Percentiles rank a stretch among this genome's conserved stretches.
Conservation (phyloP, 805 yeast genomes). For the Teunomyces kruisii region DNA sequence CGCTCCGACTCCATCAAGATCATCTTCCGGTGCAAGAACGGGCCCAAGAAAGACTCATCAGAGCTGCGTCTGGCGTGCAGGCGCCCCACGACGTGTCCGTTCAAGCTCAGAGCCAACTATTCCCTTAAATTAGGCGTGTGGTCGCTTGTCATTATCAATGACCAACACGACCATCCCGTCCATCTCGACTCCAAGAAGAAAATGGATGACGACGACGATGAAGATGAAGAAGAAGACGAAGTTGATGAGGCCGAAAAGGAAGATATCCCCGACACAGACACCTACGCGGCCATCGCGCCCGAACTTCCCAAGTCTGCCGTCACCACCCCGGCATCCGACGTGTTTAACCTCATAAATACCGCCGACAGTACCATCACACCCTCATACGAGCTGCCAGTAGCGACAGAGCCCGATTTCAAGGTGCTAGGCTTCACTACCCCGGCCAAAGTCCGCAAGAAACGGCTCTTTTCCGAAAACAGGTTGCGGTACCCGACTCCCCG, state of each 20-base stretch:
- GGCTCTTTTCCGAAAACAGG: not conserved
- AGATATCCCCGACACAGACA: not conserved
- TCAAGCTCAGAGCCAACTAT: conserved; percentile 63
- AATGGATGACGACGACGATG: not conserved
- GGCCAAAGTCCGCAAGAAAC: not conserved
- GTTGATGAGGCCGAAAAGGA: not conserved
- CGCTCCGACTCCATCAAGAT: conserved; percentile 61
- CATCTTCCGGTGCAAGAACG: conserved; percentile 58
- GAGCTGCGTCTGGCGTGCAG: conserved; percentile 15
- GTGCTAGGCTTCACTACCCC: not conserved
- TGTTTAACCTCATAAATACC: conserved; percentile 9
- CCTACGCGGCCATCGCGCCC: too few relatives aligned
- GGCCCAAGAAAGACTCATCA: conserved; percentile 15
- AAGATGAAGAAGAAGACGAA: not conserved
- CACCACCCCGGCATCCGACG: conserved; percentile 9
- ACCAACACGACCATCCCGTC: conserved; percentile 52
- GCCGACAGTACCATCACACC: conserved; percentile 4
- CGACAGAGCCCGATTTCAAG: too few relatives aligned
- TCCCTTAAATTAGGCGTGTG: conserved; percentile 52
- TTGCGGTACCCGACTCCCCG: not conserved
- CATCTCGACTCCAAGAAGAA: not conserved
- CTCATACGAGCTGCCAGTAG: not conserved
- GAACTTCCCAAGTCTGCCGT: not conserved
- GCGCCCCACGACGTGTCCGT: conserved; percentile 52
- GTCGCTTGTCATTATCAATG: conserved; percentile 62